phyloP scores from a whole-genome alignment of 2,329 filamentous ascomycete genomes.

The Incumbomyces lentus region DNA sequence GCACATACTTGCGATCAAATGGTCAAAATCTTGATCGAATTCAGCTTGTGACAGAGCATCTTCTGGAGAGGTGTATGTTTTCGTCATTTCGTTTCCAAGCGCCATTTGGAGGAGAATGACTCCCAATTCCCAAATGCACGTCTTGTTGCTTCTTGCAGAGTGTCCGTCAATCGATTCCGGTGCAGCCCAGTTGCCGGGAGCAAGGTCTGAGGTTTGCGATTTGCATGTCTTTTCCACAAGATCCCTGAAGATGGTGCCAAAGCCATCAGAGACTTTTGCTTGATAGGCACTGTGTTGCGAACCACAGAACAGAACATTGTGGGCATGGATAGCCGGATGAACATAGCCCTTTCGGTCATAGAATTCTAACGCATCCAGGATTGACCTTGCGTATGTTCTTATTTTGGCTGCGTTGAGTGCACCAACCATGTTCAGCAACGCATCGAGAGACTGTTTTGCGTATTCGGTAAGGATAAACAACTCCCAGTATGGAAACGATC shows the following conservation, averaged over 20 bases:
- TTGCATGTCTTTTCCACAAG: conserved; percentile 41
- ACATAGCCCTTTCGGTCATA: conserved; percentile 75
- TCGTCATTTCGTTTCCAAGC: conserved; percentile 67
- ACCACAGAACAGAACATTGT: conserved; percentile 68
- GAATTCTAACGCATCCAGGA: conserved; percentile 79
- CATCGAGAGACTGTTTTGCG: conserved; percentile 70
- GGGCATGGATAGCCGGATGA: conserved; percentile 71
- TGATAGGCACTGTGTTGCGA: conserved; percentile 56
- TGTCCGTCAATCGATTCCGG: conserved; percentile 61
- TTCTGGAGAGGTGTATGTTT: conserved; percentile 65
- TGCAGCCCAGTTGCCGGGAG: conserved; percentile 47
- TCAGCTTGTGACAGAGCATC: conserved; percentile 45
- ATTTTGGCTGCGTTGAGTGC: conserved; percentile 63
- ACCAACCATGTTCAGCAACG: conserved; percentile 70
- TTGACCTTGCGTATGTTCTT: conserved; percentile 80
- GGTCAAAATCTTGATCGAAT: conserved; percentile 65
- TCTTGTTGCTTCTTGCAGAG: conserved; percentile 53
- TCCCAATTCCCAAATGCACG: conserved; percentile 91
- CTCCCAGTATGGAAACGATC: conserved; percentile 48
- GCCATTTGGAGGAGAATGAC: conserved; percentile 89
- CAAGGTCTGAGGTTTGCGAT: conserved; percentile 35
- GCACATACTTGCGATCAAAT: conserved; percentile 76
- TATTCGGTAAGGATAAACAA: conserved; percentile 66
- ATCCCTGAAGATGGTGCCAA: conserved; percentile 33
- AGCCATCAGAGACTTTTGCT: conserved; percentile 63